Base-by-base conservation (phyloP, 2,329 filamentous ascomycete genomes). In the Cucurbitaria berberidis region DNA sequence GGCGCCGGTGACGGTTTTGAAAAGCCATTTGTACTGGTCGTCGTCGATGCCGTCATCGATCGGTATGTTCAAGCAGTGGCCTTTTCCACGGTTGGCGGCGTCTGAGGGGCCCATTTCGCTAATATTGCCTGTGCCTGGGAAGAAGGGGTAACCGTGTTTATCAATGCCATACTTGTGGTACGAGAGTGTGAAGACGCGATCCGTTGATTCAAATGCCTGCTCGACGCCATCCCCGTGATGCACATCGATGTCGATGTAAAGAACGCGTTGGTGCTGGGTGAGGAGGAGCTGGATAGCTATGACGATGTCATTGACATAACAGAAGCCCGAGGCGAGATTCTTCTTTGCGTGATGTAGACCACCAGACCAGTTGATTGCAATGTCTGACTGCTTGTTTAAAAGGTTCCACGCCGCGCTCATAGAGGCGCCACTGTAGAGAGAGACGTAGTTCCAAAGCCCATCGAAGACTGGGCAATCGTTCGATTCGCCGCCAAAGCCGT, bases 271-370 rank as follows among this genome's bases (percentile, higher is more conserved):
- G 65, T 93, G 86, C 68, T 88, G 84, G 26, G 90, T 88, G 15
- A 98, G 81, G 9, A 99, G 84, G 73, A 97, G 89, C 32, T 98
- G 83, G 65, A 97, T 95, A 30, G 90, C 91, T 41, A 99, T 84
- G 52, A 98, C 95, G 67, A 98, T 98, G 76, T 99, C 95, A 75
- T 99, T 99, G 78, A 98, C 92, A 78, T 99, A 99, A 79, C 95
- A 99, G 76, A 99, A 99, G 0, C 95, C 95, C 13, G 89, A 93
- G 0, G 95, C 93, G 76, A 96, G 92, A 47, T 89, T 86, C 72
- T 93, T 95, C 76, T 98, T 97, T 40, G 95, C 95, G 70, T 99
- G 95, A 75, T 99, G 95, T 26, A 99, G 84, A 10, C 95, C 95
- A 30, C 95, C 95, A 16, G 92, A 95, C 95, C 95, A 99, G 67